phyloP scores from a whole-genome alignment of 139 green algal genomes.

The Edaphochlamys debaryana region DNA sequence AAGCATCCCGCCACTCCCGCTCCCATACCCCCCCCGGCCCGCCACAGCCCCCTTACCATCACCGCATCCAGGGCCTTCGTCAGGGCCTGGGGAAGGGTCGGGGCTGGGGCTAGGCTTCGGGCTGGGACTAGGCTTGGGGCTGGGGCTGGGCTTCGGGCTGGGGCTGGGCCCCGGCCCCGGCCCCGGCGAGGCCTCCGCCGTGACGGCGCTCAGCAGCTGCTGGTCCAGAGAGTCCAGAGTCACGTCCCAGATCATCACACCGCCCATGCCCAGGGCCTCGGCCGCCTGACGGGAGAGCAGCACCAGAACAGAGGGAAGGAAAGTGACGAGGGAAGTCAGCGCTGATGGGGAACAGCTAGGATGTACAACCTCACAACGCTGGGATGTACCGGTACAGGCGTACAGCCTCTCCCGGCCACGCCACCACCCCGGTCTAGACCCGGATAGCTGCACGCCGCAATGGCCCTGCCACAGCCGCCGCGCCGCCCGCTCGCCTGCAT shows the following conservation, averaged over 20 bases:
- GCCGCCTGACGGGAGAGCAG: not conserved
- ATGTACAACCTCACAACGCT: no score
- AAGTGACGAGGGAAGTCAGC: not conserved
- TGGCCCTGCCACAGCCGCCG: no score
- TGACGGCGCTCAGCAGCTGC: not conserved
- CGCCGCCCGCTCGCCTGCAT: not conserved
- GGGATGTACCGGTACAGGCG: no score
- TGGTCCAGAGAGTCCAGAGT: not conserved
- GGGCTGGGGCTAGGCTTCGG: not conserved
- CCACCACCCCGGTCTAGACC: no score
- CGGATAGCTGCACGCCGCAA: no score
- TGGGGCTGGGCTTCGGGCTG: not conserved
- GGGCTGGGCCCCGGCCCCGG: not conserved
- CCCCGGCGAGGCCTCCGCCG: not conserved
- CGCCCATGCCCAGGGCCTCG: not conserved
- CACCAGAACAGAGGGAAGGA: not conserved
- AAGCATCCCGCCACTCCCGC: no score
- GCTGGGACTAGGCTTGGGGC: not conserved
- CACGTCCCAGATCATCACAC: slow-evolving; percentile 12
- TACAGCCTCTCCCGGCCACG: no score
- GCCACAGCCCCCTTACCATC: not conserved
- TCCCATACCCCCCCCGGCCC: no score
- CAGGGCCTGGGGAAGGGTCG: no score
- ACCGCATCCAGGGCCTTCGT: not conserved
- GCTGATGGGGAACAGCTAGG: not conserved